Conservation (phyloP, 2,329 filamentous ascomycete genomes). For the Pezicula radicicola region DNA sequence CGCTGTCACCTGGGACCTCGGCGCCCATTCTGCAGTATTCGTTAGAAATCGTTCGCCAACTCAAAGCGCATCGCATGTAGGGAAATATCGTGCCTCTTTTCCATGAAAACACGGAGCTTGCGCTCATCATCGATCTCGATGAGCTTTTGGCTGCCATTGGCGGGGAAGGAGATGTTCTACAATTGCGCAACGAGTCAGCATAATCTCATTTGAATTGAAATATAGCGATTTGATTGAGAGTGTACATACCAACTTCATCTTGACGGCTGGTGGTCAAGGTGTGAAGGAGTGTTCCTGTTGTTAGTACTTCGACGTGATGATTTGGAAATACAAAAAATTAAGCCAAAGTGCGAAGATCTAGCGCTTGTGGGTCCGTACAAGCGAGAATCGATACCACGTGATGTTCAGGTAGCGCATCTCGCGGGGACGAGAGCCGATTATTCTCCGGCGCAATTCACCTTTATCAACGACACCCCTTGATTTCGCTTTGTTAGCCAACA, state of each 20-base stretch:
- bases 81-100: slow-evolving; percentile 64
- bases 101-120: slow-evolving; percentile 98
- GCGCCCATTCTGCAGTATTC: slow-evolving; percentile 66
- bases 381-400: too few relatives aligned
- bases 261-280: slow-evolving; percentile 9
- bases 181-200: slow-evolving; percentile 17
- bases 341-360: too few relatives aligned
- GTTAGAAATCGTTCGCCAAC: slow-evolving; percentile 14
- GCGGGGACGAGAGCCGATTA: too few relatives aligned
- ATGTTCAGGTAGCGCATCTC: too few relatives aligned
- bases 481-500: too few relatives aligned
- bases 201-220: slow-evolving; percentile 2
- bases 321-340: too few relatives aligned
- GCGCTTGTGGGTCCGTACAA: too few relatives aligned
- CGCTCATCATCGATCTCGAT: slow-evolving; percentile 99
- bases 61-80: slow-evolving; percentile 42
- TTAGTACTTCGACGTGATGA: too few relatives aligned
- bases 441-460: too few relatives aligned
- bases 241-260: slow-evolving; percentile 30
- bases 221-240: background rate
- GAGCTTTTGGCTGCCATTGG: slow-evolving; percentile 99
- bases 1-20: slow-evolving; percentile 88
- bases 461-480: too few relatives aligned
- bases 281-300: too few relatives aligned
- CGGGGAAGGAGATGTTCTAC: slow-evolving; percentile 52